These are phyloP conservation scores for Pythium sukuiense DNA, from an alignment of 352 stramenopile species.

Conservation along the genomic window DNA sequence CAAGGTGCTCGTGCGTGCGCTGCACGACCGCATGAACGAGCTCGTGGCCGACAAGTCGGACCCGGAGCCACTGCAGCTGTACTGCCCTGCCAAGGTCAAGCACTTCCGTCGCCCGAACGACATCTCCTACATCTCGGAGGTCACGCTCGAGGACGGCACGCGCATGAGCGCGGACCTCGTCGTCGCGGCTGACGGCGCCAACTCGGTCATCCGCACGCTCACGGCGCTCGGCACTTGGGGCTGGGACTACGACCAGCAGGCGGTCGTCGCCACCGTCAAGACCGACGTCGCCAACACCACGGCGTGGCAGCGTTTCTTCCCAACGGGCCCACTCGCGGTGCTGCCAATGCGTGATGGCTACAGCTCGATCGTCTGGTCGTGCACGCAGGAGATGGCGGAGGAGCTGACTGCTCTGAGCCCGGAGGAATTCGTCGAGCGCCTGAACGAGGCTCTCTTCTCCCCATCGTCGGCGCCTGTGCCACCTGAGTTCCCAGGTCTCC, in stretches of 20 bases:
- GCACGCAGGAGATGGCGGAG: slow-evolving; percentile 74
- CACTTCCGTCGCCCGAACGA: slow-evolving; percentile 64
- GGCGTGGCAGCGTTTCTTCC: slow-evolving; percentile 92
- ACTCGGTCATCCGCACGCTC: slow-evolving; percentile 87
- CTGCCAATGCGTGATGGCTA: slow-evolving; percentile 90
- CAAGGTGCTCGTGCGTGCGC: slow-evolving; percentile 79
- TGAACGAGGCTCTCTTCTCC: slow-evolving; percentile 78
- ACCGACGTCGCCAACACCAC: slow-evolving; percentile 77
- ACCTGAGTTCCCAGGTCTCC: slow-evolving; percentile 75
- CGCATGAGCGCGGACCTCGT: slow-evolving; percentile 77
- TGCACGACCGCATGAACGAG: slow-evolving; percentile 87
- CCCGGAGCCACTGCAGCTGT: slow-evolving; percentile 64
- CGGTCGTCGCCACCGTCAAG: slow-evolving; percentile 91
- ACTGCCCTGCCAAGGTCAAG: slow-evolving; percentile 80
- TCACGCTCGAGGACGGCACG: slow-evolving; percentile 70
- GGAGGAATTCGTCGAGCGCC: slow-evolving; percentile 74
- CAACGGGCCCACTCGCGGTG: slow-evolving; percentile 84
- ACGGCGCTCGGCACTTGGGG: slow-evolving; percentile 87
- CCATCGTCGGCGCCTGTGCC: slow-evolving; percentile 47
- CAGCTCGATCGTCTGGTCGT: slow-evolving; percentile 92
- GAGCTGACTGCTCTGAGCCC: slow-evolving; percentile 69
- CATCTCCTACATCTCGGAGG: slow-evolving; percentile 50
- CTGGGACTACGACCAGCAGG: slow-evolving; percentile 92
- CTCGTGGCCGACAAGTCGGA: slow-evolving; percentile 44
- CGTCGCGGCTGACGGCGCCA: slow-evolving; percentile 87